Evolutionary conservation across 1,284 basidiomycete species (phyloP), one percentile per base, ranked within the genome.

Genomic region (Rhodofomes roseus): DNA sequence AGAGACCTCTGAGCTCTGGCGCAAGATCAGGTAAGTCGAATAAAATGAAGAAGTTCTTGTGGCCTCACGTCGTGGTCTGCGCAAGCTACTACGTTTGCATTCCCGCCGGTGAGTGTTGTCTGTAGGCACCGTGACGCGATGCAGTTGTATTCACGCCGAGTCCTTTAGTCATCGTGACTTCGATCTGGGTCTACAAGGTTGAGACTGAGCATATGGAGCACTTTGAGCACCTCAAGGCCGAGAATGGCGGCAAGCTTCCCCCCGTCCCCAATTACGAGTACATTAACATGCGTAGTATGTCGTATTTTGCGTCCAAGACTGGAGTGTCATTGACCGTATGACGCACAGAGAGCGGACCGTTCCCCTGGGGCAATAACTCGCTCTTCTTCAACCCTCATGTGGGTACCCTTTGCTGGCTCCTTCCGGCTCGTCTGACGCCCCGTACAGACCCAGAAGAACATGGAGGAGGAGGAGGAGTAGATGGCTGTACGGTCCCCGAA

Each of bases 1-100:
- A 93, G 90, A 86, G 64, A 89, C 90, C 37, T 79, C 87, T 46
- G 81, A 89, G 55, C 82, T 93, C 63, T 94, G 92, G 92, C 85
- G 91, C 69, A 92, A 87, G 78, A 90, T 94, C 71, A 92, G 90
- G 90, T 91, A 64, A 52, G 77, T 66, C 40, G 18, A 53, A n/a
- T 43, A 60, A 23, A 29, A 11, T 25, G 7, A 46, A 8, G 11
- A n/a, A 9, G 23, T n/a, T 52, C 14, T 4, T 36, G 27, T 36
- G n/a, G 50, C n/a, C 31, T 52, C 1, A 34, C 31, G n/a, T n/a
- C 22, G 4, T 23, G 16, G 18, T 36, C 11, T 36, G 23, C 7
- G 25, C 18, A 64, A 93, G 91, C 75, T 84, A 82, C 79, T 93
- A 81, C 69, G 86, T 87, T 62, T 92, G 89, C 67, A 60, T 87